Conservation (phyloP, 805 yeast genomes). For the Metschnikowia cubensis region DNA sequence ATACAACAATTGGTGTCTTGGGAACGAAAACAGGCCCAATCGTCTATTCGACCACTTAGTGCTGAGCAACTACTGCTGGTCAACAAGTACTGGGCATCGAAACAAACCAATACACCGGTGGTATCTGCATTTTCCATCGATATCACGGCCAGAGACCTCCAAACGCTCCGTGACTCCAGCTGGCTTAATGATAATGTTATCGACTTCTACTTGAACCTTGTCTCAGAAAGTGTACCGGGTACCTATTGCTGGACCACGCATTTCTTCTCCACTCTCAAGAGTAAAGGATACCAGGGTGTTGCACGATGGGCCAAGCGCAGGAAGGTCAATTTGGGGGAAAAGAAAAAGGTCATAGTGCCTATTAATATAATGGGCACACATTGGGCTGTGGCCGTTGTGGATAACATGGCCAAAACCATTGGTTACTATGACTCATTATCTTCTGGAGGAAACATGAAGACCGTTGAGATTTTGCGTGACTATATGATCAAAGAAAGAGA, state of each 20-base stretch:
- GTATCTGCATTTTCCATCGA: slow-evolving; percentile 48
- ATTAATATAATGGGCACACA: slow-evolving; percentile 81
- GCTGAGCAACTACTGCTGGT: slow-evolving; percentile 30
- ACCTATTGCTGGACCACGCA: slow-evolving; percentile 82
- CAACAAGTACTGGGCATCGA: slow-evolving; percentile 28
- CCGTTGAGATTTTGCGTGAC: slow-evolving; percentile 45
- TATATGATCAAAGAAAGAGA: slow-evolving; percentile 70
- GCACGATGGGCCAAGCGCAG: slow-evolving; percentile 80
- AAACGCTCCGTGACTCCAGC: slow-evolving; percentile 60
- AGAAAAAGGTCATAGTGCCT: slow-evolving; percentile 73
- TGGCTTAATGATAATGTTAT: slow-evolving; percentile 94
- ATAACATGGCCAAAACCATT: slow-evolving; percentile 56
- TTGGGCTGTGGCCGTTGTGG: slow-evolving; percentile 86
- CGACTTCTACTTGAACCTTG: slow-evolving; percentile 67
- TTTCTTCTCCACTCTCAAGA: slow-evolving; percentile 69
- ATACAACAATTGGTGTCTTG: slow-evolving; percentile 14
- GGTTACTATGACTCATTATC: slow-evolving; percentile 74
- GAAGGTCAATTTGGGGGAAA: slow-evolving; percentile 57
- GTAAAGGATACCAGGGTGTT: slow-evolving; percentile 77
- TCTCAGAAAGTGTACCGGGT: slow-evolving; percentile 40
- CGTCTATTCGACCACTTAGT: slow-evolving; percentile 18
- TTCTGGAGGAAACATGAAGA: slow-evolving; percentile 40
- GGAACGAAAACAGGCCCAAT: slow-evolving; percentile 13
- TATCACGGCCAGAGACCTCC: slow-evolving; percentile 60
- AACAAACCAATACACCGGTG: slow-evolving; percentile 23